phyloP scores from a whole-genome alignment of 495 filamentous ascomycete species.

The Lasiosphaeria ovina region DNA sequence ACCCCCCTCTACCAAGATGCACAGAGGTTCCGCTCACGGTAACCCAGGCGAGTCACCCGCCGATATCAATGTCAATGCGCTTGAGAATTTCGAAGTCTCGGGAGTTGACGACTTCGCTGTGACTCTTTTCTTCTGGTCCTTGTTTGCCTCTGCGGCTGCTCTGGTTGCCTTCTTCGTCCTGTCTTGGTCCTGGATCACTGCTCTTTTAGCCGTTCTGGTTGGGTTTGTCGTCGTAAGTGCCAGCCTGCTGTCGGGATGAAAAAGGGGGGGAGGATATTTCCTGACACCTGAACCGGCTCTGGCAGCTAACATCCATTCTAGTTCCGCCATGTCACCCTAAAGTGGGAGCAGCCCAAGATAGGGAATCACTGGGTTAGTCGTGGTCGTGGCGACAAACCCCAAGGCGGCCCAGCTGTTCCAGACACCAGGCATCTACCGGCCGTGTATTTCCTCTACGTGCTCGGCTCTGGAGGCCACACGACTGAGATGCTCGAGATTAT shows the following conservation, averaged over 20 bases:
- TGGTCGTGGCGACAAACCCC: constrained; percentile 5
- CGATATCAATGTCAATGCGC: constrained; percentile 1
- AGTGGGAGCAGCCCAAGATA: background rate
- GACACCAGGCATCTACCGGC: constrained; percentile 33
- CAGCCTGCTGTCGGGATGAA: background rate
- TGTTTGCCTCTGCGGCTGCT: constrained; percentile 1
- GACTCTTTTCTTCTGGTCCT: constrained; percentile 14
- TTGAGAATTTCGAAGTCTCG: constrained; percentile 9
- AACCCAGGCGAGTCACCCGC: background rate
- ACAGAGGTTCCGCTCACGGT: background rate
- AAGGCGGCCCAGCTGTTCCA: constrained; percentile 8
- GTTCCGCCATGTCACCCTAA: constrained; percentile 23
- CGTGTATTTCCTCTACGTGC: constrained; percentile 74
- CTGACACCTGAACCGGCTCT: background rate
- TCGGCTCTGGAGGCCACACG: constrained; percentile 93
- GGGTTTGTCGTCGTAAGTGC: constrained; percentile 27
- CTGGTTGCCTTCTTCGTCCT: constrained; percentile 17
- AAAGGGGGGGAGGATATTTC: background rate
- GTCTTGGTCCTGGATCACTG: constrained; percentile 20
- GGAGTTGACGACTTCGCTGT: constrained; percentile 16
- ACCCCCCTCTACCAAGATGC: background rate
- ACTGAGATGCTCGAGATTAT: constrained; percentile 89
- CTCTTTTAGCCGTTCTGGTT: constrained; percentile 12
- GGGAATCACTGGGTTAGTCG: constrained; percentile 1
- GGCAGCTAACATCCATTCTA: constrained; percentile 12